Percentiles rank a stretch among this genome's conserved stretches.
Evolutionary conservation across 179 eudicot genomes (phyloP).

Genomic region (Actinidia chinensis): DNA sequence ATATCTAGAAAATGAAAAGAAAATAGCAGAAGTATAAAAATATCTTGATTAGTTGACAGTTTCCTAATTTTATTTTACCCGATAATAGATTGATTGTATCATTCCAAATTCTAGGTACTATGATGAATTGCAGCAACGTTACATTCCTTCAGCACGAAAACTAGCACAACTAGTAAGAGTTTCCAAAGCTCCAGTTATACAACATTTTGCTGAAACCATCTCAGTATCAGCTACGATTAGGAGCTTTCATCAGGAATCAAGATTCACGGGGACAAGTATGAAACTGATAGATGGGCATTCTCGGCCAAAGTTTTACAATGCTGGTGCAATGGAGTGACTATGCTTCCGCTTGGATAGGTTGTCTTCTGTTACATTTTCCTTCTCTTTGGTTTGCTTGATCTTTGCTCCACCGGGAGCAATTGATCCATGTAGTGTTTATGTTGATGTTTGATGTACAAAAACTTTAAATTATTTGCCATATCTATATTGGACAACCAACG

Average conservation of each 20-base stretch:
- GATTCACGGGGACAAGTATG: constrained; percentile 55
- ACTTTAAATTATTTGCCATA: no score
- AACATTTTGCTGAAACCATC: constrained; percentile 75
- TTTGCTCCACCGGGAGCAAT: constrained; percentile 64
- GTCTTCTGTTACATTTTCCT: constrained; percentile 56
- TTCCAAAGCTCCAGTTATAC: constrained; percentile 81
- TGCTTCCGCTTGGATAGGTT: constrained; percentile 70
- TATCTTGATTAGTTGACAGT: no score
- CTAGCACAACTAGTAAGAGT: constrained; percentile 66
- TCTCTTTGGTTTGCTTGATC: constrained; percentile 65
- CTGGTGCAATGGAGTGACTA: constrained; percentile 78
- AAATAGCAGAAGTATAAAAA: no score
- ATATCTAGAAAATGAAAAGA: no score
- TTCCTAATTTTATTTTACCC: no score
- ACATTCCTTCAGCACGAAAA: constrained; percentile 81
- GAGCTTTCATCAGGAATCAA: constrained; percentile 71
- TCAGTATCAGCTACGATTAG: constrained; percentile 81
- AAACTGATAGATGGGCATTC: constrained; percentile 56
- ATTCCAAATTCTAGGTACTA: no score
- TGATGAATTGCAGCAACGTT: constrained; percentile 54
- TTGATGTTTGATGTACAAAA: no score
- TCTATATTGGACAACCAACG: no score
- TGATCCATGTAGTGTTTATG: constrained; percentile 53
- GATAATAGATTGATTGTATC: no score
- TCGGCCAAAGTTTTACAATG: constrained; percentile 60